Evolutionary conservation across 2,329 filamentous ascomycete genomes (phyloP).

Genomic region (Colletotrichum caudatum): DNA sequence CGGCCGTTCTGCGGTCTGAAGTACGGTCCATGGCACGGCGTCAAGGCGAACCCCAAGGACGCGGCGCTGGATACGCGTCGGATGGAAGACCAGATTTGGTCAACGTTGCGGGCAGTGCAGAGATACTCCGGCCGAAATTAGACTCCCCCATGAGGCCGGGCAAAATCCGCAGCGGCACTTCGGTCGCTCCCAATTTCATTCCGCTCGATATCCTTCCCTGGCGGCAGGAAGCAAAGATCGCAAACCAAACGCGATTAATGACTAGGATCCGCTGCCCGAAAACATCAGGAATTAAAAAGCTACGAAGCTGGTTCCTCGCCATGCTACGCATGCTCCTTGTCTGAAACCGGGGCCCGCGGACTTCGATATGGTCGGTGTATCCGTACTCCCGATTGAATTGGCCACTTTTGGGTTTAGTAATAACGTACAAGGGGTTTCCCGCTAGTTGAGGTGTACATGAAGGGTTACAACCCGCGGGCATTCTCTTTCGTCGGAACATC

Average conservation of each 20-base stretch:
- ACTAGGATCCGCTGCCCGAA: constrained; percentile 3
- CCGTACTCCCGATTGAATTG: constrained; percentile 9
- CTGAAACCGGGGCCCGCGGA: constrained; percentile 19
- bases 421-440: background rate
- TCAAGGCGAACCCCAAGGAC: background rate
- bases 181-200: background rate
- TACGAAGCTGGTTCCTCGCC: background rate
- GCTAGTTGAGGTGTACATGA: constrained; percentile 12
- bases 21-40: background rate
- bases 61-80: background rate
- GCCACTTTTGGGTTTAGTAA: background rate
- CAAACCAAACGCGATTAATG: background rate
- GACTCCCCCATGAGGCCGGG: background rate
- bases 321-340: background rate
- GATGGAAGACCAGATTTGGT: background rate
- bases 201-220: background rate
- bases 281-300: background rate
- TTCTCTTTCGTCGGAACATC: background rate
- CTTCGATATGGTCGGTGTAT: background rate
- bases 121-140: background rate
- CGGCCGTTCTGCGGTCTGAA: background rate
- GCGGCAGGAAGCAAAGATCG: background rate
- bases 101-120: background rate
- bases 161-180: background rate
- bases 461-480: background rate